Conservation (phyloP, 306 rosid species). For the Dalbergia cochinchinensis region DNA sequence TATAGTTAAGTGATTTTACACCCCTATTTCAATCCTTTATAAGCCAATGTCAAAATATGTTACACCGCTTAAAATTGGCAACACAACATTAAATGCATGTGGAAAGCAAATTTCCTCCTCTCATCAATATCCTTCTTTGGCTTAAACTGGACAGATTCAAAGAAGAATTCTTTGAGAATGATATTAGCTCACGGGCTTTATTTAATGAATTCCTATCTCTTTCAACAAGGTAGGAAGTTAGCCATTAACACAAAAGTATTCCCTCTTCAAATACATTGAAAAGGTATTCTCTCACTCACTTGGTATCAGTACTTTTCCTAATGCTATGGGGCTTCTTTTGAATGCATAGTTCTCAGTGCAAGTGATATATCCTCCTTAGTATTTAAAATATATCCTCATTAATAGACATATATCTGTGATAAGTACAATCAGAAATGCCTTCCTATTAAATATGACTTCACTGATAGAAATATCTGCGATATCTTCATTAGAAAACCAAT, state of each 20-base stretch:
- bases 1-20: too few relatives aligned
- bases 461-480: background rate
- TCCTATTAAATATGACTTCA: background rate
- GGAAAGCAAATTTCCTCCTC: background rate
- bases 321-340: constrained; percentile 23
- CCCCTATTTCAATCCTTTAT: background rate
- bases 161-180: background rate
- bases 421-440: background rate
- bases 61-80: background rate
- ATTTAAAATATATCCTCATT: background rate
- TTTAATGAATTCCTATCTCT: background rate
- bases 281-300: constrained; percentile 9
- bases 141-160: constrained; percentile 15
- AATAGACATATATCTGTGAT: background rate
- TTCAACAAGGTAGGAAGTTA: background rate
- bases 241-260: constrained; percentile 6
- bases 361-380: background rate
- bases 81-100: constrained; percentile 12
- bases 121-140: background rate
- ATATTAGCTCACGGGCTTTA: background rate
- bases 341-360: constrained; percentile 17
- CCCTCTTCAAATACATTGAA: background rate
- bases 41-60: background rate
- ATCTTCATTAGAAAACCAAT: constrained; percentile 28
- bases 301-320: constrained; percentile 24